Percentiles rank a stretch among this genome's conserved stretches.
These are phyloP conservation scores for Pleurotus cornucopiae DNA, from an alignment of 768 basidiomycete species.

Conservation along the genomic window DNA sequence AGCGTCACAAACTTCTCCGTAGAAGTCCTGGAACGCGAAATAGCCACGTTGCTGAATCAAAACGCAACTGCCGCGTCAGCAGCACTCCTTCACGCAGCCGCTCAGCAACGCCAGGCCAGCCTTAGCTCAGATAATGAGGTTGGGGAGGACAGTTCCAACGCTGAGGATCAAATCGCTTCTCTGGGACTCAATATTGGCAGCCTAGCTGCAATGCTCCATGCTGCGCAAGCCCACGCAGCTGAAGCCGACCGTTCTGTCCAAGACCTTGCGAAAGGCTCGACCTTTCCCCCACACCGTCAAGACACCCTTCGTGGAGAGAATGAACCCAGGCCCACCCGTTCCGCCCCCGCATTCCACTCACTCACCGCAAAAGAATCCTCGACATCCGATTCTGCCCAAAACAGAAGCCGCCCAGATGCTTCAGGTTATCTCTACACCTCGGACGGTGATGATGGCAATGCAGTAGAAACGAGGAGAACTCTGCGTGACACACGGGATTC, in stretches of 20 bases:
- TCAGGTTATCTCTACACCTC: slow-evolving; percentile 51
- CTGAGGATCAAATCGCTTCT: slow-evolving; percentile 30
- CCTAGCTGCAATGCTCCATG: slow-evolving; percentile 77
- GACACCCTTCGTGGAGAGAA: slow-evolving; percentile 36
- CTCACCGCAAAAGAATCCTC: slow-evolving; percentile 55
- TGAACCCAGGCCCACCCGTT: slow-evolving; percentile 54
- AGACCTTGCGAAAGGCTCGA: slow-evolving; percentile 41
- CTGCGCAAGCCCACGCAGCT: slow-evolving; percentile 60
- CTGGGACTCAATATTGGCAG: slow-evolving; percentile 57
- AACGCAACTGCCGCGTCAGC: slow-evolving; percentile 69
- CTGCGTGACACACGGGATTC: background rate
- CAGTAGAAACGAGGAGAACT: background rate
- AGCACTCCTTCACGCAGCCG: slow-evolving; percentile 60
- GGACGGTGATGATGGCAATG: slow-evolving; percentile 28
- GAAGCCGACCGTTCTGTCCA: slow-evolving; percentile 42
- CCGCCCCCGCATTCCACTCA: slow-evolving; percentile 76
- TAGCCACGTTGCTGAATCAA: slow-evolving; percentile 70
- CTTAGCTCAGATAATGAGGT: slow-evolving; percentile 23
- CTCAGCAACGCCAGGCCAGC: slow-evolving; percentile 58
- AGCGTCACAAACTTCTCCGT: slow-evolving; percentile 53
- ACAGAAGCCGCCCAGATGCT: slow-evolving; percentile 39
- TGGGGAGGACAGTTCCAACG: slow-evolving; percentile 17
- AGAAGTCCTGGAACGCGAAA: slow-evolving; percentile 75
- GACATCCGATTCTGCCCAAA: slow-evolving; percentile 20
- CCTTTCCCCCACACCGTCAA: slow-evolving; percentile 40